Conservation (phyloP, 495 filamentous ascomycete genomes). For the Letharia columbiana region DNA sequence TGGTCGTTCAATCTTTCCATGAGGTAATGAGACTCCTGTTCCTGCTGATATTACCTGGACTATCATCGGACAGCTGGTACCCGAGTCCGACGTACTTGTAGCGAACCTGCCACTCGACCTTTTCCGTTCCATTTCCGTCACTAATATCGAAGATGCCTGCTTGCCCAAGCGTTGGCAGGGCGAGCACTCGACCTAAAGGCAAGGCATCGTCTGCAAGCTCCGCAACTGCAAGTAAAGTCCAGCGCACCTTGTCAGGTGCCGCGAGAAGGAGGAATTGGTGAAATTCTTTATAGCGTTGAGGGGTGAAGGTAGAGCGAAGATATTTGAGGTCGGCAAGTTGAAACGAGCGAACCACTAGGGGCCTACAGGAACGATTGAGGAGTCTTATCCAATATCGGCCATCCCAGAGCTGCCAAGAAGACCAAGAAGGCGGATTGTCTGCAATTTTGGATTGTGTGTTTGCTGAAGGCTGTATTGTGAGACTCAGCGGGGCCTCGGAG, state of each 20-base stretch:
- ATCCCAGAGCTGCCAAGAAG: constrained; percentile 60
- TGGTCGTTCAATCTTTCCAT: constrained; percentile 2
- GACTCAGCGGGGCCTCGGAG: constrained; percentile 24
- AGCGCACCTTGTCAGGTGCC: constrained; percentile 45
- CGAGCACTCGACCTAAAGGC: constrained; percentile 32
- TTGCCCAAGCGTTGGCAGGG: constrained; percentile 41
- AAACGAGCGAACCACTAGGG: constrained; percentile 44
- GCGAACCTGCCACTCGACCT: constrained; percentile 10
- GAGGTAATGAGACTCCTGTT: not conserved
- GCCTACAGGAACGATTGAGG: constrained; percentile 30
- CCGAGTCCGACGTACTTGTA: constrained; percentile 5
- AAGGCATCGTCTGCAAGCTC: constrained; percentile 10
- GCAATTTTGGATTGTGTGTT: not conserved
- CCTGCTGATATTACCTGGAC: not conserved
- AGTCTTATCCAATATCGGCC: constrained; percentile 74
- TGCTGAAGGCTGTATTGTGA: not conserved
- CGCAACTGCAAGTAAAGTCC: constrained; percentile 45
- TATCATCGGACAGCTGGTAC: not conserved
- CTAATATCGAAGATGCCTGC: not conserved
- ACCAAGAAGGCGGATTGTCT: constrained; percentile 21
- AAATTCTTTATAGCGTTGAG: constrained; percentile 26
- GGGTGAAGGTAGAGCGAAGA: constrained; percentile 33
- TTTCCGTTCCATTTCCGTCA: not conserved
- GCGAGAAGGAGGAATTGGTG: constrained; percentile 31
- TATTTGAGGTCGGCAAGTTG: constrained; percentile 38